These are phyloP conservation scores for Pleurotus ostreatus DNA, from an alignment of 768 basidiomycete genomes.

Conservation along the genomic window DNA sequence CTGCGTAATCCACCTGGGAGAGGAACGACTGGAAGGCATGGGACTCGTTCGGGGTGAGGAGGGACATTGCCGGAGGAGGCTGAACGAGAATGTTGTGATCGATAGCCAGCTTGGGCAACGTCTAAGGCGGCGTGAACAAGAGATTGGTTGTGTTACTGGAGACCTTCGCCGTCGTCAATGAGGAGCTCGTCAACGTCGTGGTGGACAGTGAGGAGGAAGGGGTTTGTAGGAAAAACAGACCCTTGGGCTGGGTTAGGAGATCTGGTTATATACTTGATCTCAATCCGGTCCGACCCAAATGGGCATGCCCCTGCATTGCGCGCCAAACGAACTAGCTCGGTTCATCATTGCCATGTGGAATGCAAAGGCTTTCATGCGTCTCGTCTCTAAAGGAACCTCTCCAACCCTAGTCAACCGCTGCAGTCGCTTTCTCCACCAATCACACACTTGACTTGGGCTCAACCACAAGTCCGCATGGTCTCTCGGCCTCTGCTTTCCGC, in stretches of 20 bases:
- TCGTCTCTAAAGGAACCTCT: constrained; percentile 3
- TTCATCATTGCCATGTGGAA: constrained; percentile 2
- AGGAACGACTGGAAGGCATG: constrained; percentile 69
- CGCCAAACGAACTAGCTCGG: neutral
- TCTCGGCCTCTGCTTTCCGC: neutral
- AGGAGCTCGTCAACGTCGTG: constrained; percentile 1
- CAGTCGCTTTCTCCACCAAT: constrained; percentile 3
- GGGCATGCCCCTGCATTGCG: neutral
- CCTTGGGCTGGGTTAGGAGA: constrained; percentile 8
- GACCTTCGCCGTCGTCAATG: neutral
- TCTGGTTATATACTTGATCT: constrained; percentile 8
- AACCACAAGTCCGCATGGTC: constrained; percentile 7
- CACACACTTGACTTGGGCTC: constrained; percentile 1
- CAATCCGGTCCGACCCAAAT: neutral
- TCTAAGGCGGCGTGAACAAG: neutral
- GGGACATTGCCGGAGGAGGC: constrained; percentile 38
- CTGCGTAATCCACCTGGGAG: constrained; percentile 43
- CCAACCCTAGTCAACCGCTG: neutral
- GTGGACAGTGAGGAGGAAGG: neutral
- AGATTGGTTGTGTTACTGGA: neutral
- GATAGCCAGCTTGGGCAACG: constrained; percentile 9
- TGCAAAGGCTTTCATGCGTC: neutral
- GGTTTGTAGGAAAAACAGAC: neutral
- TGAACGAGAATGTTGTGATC: constrained; percentile 8
- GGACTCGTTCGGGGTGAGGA: constrained; percentile 64